Percentiles rank a stretch among this genome's conserved stretches.
These are phyloP conservation scores for Tricladium varicosporioides DNA, from an alignment of 2,329 filamentous ascomycete species.

Conservation along the genomic window DNA sequence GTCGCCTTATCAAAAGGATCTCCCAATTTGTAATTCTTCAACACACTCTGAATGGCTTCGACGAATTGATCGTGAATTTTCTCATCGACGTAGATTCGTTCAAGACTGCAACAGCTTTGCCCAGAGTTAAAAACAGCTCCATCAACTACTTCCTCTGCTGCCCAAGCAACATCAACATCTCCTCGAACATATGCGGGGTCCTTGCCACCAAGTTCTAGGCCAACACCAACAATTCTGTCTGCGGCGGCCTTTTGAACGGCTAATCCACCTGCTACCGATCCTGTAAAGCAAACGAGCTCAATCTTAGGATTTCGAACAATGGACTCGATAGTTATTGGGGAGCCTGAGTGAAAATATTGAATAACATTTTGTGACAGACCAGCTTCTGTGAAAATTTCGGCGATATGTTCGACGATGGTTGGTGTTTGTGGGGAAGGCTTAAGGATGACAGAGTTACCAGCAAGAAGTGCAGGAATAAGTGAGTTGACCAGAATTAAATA, in stretches of 20 bases:
- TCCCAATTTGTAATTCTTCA: conserved; percentile 81
- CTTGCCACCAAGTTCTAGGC: conserved; percentile 90
- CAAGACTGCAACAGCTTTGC: conserved; percentile 94
- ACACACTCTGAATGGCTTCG: conserved; percentile 72
- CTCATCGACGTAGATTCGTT: conserved; percentile 87
- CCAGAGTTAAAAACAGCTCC: conserved; percentile 97
- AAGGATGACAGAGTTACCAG: conserved; percentile 87
- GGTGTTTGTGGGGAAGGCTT: conserved; percentile 96
- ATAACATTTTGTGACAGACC: conserved; percentile 81
- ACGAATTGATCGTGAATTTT: conserved; percentile 82
- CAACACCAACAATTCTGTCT: conserved; percentile 80
- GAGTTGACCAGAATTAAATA: conserved; percentile 94
- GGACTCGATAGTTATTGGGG: conserved; percentile 70
- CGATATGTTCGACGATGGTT: conserved; percentile 82
- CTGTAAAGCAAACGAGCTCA: conserved; percentile 86
- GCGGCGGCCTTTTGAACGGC: conserved; percentile 82
- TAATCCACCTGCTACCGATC: conserved; percentile 83
- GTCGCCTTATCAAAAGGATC: conserved; percentile 78
- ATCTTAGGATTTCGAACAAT: conserved; percentile 76
- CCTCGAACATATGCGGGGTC: conserved; percentile 86
- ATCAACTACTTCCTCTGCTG: conserved; percentile 90
- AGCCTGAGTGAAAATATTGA: conserved; percentile 90
- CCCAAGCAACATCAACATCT: conserved; percentile 89
- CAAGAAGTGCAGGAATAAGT: conserved; percentile 83
- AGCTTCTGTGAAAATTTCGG: conserved; percentile 73